These are phyloP conservation scores for Magnusiomyces clavatus DNA, from an alignment of 1,139 yeast species.

Conservation along the genomic window DNA sequence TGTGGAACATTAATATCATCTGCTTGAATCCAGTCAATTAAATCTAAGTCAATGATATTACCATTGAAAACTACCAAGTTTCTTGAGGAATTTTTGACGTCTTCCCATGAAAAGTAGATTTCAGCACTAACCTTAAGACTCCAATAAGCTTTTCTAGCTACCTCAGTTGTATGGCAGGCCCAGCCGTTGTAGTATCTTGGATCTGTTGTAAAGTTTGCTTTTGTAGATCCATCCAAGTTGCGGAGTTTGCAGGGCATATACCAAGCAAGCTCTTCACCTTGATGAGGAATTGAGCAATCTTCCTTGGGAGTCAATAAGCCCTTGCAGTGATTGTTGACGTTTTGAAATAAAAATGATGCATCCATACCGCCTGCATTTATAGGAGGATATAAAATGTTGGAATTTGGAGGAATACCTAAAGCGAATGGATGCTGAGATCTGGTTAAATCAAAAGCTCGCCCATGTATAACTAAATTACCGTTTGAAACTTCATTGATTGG, in stretches of 20 bases:
- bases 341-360: conserved; percentile 84
- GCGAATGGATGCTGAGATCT: conserved; percentile 72
- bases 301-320: conserved; percentile 68
- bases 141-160: conserved; percentile 65
- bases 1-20: conserved; percentile 67
- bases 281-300: conserved; percentile 62
- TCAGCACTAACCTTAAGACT: conserved; percentile 56
- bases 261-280: conserved; percentile 72
- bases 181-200: conserved; percentile 57
- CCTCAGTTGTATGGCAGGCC: conserved; percentile 78
- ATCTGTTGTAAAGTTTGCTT: conserved; percentile 49
- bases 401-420: conserved; percentile 59
- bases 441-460: conserved; percentile 68
- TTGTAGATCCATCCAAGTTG: conserved; percentile 60
- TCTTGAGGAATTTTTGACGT: conserved; percentile 60
- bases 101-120: conserved; percentile 87
- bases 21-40: conserved; percentile 63
- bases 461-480: conserved; percentile 70
- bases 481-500: conserved; percentile 49
- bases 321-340: conserved; percentile 90
- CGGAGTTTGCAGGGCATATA: conserved; percentile 86
- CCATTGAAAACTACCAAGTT: conserved; percentile 85
- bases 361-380: conserved; percentile 84
- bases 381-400: conserved; percentile 77
- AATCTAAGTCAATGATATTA: conserved; percentile 70